Base-by-base conservation (phyloP, 202 grass and related monocot species). In the Alloteropsis angusta region DNA sequence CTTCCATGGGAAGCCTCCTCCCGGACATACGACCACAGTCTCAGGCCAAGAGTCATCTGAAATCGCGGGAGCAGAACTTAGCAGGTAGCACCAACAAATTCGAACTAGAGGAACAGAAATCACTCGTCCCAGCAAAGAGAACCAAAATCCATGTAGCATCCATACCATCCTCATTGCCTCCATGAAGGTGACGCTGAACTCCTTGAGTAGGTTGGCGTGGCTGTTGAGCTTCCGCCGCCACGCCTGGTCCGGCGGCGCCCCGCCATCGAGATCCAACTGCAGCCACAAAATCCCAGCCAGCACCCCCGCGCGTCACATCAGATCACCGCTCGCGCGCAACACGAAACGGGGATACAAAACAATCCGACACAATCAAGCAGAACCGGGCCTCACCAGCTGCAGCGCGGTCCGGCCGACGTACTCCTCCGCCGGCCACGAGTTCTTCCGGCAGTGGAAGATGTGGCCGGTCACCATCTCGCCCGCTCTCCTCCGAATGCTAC, bases 1-100 rank as follows among this genome's bases (percentile, higher is more conserved):
- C 96, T 96, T 91, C 96, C 96, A 66, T 99, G 76, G 2, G 96
- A 96, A 60, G 96, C 96, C 84, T 99, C 96, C 90, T 99, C 96
- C 22, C 96, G 89, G 1, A 96, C 96, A 84, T 99, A 99, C 17
- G 96, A 96, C 96, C 96, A 99, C 47, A 99, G 92, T 56, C 96
- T 89, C 62, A 99, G 38, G 16, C 96, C 96, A 84, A 99, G 92
- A 41, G 65, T 86, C 88, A 99, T 89, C 96, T 99, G 73, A 62
- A 65, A 78, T 80, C 23, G 60, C 11, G 38, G 68, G 12, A 52
- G 25, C 62, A 63, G 21, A 74, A 59, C 3, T 69, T 45, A 82
- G 82, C 59, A 72, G 38, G 21, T 13, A 38, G 50, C 21, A 65
- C 34, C 26, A 70, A 60, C 30, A 46, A 60, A 59, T 70, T 45